Evolutionary conservation across 2,329 filamentous ascomycete genomes (phyloP), one percentile per base, ranked within the genome.

Genomic region (Clonostachys byssicola): DNA sequence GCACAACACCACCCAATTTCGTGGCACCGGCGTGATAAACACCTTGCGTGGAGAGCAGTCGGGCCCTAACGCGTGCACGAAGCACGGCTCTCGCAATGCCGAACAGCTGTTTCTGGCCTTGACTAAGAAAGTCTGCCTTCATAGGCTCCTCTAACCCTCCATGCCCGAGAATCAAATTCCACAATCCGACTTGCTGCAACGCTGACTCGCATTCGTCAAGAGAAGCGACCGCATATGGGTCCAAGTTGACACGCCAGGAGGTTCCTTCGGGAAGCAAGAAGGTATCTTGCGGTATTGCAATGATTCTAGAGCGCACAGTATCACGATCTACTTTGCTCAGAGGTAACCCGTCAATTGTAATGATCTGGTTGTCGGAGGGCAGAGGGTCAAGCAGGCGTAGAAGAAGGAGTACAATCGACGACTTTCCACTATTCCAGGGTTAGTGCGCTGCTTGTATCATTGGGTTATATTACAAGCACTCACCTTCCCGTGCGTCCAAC

Each of bases 51-150:
- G 40, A n/a, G 6, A n/a, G 13, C 10, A 23, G 13, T 34, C 47
- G 36, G 16, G 23, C 47, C 17, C 47, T 23, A 8, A 72, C 67
- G 12, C 54, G 46, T 8, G 59, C 51, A 5, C 74, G 64, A 7
- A 86, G 60, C n/a, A 86, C 68, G 0, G 80, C 83, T 1, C 82
- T 63, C 0, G 78, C 82, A 2, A 88, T 70, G 51, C 76, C 81
- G 53, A 88, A 83, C 0, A 87, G 68, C 55, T 87, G 83, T 40
- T 74, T 74, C 58, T 87, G 83, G 0, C 84, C 84, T 35, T 77
- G 73, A 6, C 72, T 77, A 7, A 83, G 65, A 44, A 70, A 65
- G 7, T 76, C 68, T 3, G 71, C 63, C n/a, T 69, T 66, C 52
- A 85, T 71, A 3, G 49, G 52, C 0, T 57, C 57, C 4, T 56